A percentile compares a stretch with the other conserved stretches of the same genome.
These are phyloP conservation scores for Calocybe cyanea DNA, from an alignment of 768 basidiomycete species.

Conservation along the genomic window DNA sequence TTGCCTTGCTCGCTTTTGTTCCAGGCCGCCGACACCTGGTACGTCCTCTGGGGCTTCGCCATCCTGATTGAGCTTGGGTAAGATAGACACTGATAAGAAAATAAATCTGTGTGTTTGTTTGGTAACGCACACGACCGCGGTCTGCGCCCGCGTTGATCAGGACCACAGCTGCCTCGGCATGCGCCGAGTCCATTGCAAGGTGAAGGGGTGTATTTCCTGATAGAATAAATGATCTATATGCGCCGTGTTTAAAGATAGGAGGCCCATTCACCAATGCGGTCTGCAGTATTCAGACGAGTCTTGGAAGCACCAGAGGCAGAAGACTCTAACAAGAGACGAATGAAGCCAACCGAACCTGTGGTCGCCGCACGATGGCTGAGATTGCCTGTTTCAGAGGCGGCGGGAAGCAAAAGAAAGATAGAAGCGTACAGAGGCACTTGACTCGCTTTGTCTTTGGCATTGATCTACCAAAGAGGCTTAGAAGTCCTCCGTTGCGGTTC, in stretches of 20 bases:
- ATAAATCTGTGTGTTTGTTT: constrained; percentile 12
- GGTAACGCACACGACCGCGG: constrained; percentile 68
- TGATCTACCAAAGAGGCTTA: constrained; percentile 60
- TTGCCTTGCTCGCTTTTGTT: constrained; percentile 75
- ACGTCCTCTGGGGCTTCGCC: constrained; percentile 84
- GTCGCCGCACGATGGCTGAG: constrained; percentile 92
- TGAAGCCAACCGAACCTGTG: constrained; percentile 88
- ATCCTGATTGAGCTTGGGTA: constrained; percentile 72
- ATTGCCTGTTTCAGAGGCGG: constrained; percentile 15
- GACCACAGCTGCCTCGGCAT: constrained; percentile 85
- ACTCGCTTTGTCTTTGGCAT: constrained; percentile 89
- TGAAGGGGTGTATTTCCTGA: constrained; percentile 94
- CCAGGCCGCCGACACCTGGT: constrained; percentile 84
- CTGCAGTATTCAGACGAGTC: constrained; percentile 80
- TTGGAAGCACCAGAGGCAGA: constrained; percentile 66
- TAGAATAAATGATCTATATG: constrained; percentile 5
- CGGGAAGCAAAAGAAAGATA: constrained; percentile 18
- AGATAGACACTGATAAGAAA: constrained; percentile 15
- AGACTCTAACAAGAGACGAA: constrained; percentile 80
- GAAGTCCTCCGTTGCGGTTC: constrained; percentile 28
- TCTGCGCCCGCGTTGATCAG: constrained; percentile 96
- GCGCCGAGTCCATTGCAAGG: constrained; percentile 94
- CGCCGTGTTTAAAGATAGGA: constrained; percentile 11
- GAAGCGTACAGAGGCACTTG: constrained; percentile 79
- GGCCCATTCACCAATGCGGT: constrained; percentile 60